phyloP scores from a whole-genome alignment of 83 land plant species.

The Picea abies region DNA sequence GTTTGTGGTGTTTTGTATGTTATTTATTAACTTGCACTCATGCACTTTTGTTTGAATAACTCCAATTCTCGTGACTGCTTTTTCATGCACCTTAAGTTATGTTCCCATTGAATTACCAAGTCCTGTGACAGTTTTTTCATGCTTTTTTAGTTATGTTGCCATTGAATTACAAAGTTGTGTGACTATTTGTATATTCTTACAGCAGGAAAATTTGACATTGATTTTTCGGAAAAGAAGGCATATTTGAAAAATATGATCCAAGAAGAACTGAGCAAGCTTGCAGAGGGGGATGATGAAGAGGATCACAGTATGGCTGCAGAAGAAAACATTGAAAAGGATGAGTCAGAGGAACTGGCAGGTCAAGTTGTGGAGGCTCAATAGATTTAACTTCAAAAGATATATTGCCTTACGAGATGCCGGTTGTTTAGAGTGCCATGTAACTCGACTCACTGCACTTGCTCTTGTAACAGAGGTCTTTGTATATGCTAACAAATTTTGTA shows the following conservation, averaged over 20 bases:
- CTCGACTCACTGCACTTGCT: too few relatives aligned
- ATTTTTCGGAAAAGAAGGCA: constrained; percentile 16
- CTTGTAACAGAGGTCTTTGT: too few relatives aligned
- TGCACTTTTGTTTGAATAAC: neutral
- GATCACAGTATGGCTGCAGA: constrained; percentile 11
- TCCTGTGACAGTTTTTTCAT: too few relatives aligned
- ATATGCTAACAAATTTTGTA: too few relatives aligned
- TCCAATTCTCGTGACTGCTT: too few relatives aligned
- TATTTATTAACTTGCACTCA: neutral
- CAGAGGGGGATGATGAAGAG: constrained; percentile 20
- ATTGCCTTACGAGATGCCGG: too few relatives aligned
- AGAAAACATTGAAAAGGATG: constrained; percentile 11
- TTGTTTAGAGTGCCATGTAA: too few relatives aligned
- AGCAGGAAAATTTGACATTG: constrained; percentile 6
- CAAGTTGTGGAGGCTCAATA: constrained; percentile 18
- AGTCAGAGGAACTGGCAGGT: constrained; percentile 15
- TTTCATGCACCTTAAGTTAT: too few relatives aligned
- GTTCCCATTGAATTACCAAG: too few relatives aligned
- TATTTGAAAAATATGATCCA: constrained; percentile 18
- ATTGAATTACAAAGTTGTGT: neutral
- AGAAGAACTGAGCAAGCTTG: constrained; percentile 19
- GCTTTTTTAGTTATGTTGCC: too few relatives aligned
- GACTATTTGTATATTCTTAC: neutral
- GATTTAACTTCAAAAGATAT: too few relatives aligned
- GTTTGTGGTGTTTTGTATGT: too few relatives aligned